Conservation (phyloP, 2,329 filamentous ascomycete genomes). For the Cladosporium cucumerinum region DNA sequence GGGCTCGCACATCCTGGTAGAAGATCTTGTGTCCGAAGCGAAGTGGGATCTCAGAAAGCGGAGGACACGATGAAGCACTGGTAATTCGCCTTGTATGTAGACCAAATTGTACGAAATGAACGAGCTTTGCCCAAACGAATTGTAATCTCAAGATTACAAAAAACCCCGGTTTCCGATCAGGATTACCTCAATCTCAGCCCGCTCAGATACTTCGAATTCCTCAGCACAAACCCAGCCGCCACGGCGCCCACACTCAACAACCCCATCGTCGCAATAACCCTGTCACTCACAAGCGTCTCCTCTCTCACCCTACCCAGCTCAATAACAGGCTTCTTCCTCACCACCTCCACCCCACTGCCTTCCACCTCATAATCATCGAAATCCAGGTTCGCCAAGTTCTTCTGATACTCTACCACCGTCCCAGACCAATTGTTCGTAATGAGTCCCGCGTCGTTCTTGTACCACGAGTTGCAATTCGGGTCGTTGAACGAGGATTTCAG, state of each 20-base stretch:
- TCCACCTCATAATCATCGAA: slow-evolving; percentile 47
- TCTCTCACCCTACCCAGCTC: slow-evolving; percentile 45
- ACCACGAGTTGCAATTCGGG: slow-evolving; percentile 54
- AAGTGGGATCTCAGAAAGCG: slow-evolving; percentile 3
- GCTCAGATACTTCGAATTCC: slow-evolving; percentile 19
- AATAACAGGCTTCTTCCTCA: slow-evolving; percentile 35
- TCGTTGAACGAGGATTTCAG: slow-evolving; percentile 50
- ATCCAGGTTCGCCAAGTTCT: slow-evolving; percentile 40
- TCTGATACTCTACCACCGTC: slow-evolving; percentile 56
- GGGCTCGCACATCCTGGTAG: background rate
- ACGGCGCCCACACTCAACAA: slow-evolving; percentile 36
- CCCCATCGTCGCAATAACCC: slow-evolving; percentile 36
- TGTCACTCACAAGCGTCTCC: slow-evolving; percentile 43
- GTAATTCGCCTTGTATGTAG: background rate
- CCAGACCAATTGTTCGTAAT: slow-evolving; percentile 58
- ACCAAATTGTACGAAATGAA: background rate
- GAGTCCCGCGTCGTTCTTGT: slow-evolving; percentile 52
- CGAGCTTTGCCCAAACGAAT: background rate
- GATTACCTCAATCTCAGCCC: background rate
- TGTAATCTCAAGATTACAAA: background rate
- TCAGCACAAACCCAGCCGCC: slow-evolving; percentile 34
- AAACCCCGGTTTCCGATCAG: background rate
- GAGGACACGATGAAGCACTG: background rate
- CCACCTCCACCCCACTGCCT: slow-evolving; percentile 33
- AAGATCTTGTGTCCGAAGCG: background rate